Conservation (phyloP, 768 basidiomycete species). For the Tulasnella sp. region DNA sequence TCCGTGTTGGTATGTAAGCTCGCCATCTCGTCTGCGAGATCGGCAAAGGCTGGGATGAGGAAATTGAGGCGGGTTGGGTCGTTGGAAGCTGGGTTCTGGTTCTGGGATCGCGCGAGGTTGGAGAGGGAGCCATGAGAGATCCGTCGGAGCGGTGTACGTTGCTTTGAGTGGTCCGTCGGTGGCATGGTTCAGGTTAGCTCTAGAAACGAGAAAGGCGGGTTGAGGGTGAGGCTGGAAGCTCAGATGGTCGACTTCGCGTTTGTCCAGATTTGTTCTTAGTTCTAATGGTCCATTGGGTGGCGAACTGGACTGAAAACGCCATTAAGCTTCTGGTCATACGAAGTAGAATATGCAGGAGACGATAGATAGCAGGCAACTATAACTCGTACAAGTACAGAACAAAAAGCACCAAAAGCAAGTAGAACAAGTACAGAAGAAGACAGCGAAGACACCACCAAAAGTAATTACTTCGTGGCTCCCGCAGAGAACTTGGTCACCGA, state of each 20-base stretch:
- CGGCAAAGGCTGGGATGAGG: conserved; percentile 70
- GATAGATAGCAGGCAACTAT: neutral
- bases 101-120: conserved; percentile 63
- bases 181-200: neutral
- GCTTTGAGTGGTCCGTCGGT: conserved; percentile 22
- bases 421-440: neutral
- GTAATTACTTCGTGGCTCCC: conserved; percentile 14
- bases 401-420: neutral
- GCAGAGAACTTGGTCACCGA: conserved; percentile 25
- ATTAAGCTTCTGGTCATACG: neutral
- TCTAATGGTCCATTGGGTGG: too few species aligned
- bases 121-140: conserved; percentile 88
- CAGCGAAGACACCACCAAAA: neutral
- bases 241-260: too few species aligned
- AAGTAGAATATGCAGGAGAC: neutral
- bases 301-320: too few species aligned
- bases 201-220: neutral
- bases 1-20: conserved; percentile 64
- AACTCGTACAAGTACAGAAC: neutral
- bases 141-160: conserved; percentile 74
- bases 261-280: too few species aligned
- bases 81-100: conserved; percentile 38
- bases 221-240: too few species aligned
- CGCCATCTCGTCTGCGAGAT: conserved; percentile 83
- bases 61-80: conserved; percentile 79